phyloP scores from a whole-genome alignment of 768 basidiomycete genomes.

The Boletus pseudo-olivaceus region DNA sequence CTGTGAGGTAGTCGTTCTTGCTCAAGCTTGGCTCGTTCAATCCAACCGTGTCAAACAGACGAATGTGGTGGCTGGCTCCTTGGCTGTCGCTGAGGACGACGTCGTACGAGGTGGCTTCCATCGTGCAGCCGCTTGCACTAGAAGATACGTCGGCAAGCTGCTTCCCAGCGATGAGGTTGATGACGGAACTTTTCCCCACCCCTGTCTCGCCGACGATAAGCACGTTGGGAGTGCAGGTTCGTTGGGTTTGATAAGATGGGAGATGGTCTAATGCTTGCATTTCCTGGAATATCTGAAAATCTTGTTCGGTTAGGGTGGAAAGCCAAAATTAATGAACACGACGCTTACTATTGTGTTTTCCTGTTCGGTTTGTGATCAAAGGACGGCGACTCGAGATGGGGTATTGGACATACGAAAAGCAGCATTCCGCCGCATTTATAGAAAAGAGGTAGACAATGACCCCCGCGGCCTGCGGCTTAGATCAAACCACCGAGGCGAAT shows the following conservation, averaged over 20 bases:
- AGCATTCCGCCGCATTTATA: constrained; percentile 7
- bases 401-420: neutral
- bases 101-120: constrained; percentile 25
- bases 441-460: neutral
- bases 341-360: constrained; percentile 10
- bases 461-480: neutral
- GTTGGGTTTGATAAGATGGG: constrained; percentile 13
- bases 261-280: neutral
- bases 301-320: neutral
- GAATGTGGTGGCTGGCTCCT: constrained; percentile 9
- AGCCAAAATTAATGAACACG: neutral
- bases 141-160: constrained; percentile 27
- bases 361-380: neutral
- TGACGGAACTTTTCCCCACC: constrained; percentile 37
- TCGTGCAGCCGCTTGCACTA: constrained; percentile 33
- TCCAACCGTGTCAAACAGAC: constrained; percentile 32
- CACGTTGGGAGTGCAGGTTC: constrained; percentile 27
- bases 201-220: constrained; percentile 35
- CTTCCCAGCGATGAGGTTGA: constrained; percentile 37
- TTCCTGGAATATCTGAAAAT: constrained; percentile 4
- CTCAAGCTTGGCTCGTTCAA: constrained; percentile 25
- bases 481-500: neutral
- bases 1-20: constrained; percentile 19
- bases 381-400: neutral
- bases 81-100: constrained; percentile 14